Percentiles rank a stretch among this genome's conserved stretches.
These are phyloP conservation scores for Fomitopsis schrenkii DNA, from an alignment of 1,284 basidiomycete genomes.

Conservation along the genomic window DNA sequence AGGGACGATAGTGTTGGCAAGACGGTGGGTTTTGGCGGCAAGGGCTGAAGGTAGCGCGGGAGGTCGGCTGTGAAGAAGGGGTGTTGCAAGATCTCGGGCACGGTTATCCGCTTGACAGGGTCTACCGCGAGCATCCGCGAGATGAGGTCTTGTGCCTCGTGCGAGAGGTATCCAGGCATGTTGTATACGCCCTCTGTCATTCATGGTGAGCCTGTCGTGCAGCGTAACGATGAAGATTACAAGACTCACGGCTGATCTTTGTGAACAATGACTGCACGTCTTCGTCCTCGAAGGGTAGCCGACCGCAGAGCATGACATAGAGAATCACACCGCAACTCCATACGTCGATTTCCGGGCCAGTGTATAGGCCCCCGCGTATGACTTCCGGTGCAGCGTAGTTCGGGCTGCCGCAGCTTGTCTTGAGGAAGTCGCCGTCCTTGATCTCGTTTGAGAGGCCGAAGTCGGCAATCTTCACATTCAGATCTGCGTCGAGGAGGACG, in stretches of 20 bases:
- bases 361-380: conserved; percentile 89
- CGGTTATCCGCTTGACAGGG: conserved; percentile 88
- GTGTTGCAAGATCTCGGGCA: conserved; percentile 85
- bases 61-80: conserved; percentile 86
- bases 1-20: conserved; percentile 68
- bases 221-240: neutral
- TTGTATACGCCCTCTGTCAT: conserved; percentile 77
- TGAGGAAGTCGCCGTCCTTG: conserved; percentile 91
- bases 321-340: conserved; percentile 96
- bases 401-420: conserved; percentile 92
- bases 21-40: conserved; percentile 78
- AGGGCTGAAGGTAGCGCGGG: conserved; percentile 81
- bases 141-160: conserved; percentile 77
- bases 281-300: conserved; percentile 93
- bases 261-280: conserved; percentile 89
- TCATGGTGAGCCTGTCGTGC: conserved; percentile 2
- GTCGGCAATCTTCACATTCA: conserved; percentile 93
- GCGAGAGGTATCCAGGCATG: conserved; percentile 74
- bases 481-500: conserved; percentile 70
- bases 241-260: conserved; percentile 80
- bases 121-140: conserved; percentile 88
- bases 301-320: conserved; percentile 92
- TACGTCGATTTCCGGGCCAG: conserved; percentile 96
- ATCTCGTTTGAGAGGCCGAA: conserved; percentile 94
- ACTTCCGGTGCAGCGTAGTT: conserved; percentile 98